Conservation (phyloP, 495 filamentous ascomycete genomes). For the Tricharina praecox region DNA sequence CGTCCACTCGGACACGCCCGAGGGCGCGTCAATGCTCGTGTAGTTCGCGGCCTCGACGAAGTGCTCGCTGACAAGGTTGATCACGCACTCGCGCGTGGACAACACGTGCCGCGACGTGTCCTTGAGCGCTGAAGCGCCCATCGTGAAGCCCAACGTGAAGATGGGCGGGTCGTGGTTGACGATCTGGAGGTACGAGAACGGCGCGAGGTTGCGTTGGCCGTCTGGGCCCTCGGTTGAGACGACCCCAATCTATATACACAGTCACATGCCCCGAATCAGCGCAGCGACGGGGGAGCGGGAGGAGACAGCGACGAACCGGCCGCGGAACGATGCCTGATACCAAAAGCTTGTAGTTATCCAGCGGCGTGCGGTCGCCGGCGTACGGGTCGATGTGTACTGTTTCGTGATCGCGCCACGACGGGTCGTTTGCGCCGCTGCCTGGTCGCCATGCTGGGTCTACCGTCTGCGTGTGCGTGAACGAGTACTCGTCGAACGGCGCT, state of each 20-base stretch:
- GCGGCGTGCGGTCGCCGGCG: slow-evolving; percentile 45
- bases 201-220: slow-evolving; percentile 56
- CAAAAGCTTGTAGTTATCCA: slow-evolving; percentile 79
- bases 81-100: slow-evolving; percentile 54
- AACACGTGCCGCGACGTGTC: slow-evolving; percentile 61
- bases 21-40: slow-evolving; percentile 61
- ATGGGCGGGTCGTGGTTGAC: slow-evolving; percentile 80
- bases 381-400: slow-evolving; percentile 77
- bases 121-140: slow-evolving; percentile 40
- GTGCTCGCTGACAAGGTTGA: slow-evolving; percentile 76
- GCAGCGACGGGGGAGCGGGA: background rate
- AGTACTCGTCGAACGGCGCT: slow-evolving; percentile 39
- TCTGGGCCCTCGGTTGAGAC: slow-evolving; percentile 33
- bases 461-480: slow-evolving; percentile 43
- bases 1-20: slow-evolving; percentile 67
- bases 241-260: slow-evolving; percentile 33
- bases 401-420: slow-evolving; percentile 36
- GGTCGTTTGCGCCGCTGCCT: slow-evolving; percentile 54
- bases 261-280: too few species aligned
- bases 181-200: slow-evolving; percentile 71
- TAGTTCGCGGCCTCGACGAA: slow-evolving; percentile 79
- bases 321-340: slow-evolving; percentile 75
- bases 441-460: slow-evolving; percentile 56
- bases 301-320: slow-evolving; percentile 29
- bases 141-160: slow-evolving; percentile 62